These are phyloP conservation scores for Ormosia emarginata DNA, from an alignment of 306 rosid genomes.

Conservation along the genomic window DNA sequence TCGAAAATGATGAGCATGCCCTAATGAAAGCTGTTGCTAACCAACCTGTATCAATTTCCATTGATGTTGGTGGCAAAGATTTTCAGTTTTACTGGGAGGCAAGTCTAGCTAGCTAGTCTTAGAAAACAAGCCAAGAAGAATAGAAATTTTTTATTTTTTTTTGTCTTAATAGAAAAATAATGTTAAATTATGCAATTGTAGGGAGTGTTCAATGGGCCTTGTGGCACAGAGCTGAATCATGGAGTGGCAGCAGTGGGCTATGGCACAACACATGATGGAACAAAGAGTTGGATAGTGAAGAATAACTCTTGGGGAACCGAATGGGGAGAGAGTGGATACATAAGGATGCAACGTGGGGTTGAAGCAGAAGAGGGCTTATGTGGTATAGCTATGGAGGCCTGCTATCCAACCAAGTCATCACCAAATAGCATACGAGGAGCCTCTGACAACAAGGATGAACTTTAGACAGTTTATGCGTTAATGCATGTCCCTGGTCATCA, in stretches of 20 bases:
- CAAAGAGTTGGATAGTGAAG: no score
- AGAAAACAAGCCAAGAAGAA: neutral
- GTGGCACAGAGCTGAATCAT: conserved; percentile 37
- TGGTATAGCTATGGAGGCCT: conserved; percentile 18
- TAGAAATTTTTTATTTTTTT: no score
- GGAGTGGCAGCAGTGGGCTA: conserved; percentile 25
- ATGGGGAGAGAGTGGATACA: no score
- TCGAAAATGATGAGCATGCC: conserved; percentile 46
- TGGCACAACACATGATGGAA: neutral
- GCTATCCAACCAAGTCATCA: neutral
- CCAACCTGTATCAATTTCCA: conserved; percentile 50
- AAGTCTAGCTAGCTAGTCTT: neutral
- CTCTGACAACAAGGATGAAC: neutral
- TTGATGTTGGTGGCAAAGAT: conserved; percentile 49
- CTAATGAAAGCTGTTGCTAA: conserved; percentile 55
- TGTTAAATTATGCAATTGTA: neutral
- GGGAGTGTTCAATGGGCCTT: conserved; percentile 30
- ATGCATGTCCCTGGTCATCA: neutral
- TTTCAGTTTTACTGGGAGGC: conserved; percentile 56
- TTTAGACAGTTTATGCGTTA: neutral
- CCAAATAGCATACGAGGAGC: neutral
- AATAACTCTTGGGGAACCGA: no score
- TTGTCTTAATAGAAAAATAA: neutral
- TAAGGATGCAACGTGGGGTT: no score
- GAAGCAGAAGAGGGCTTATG: neutral